These are phyloP conservation scores for Metschnikowia hibisci DNA, from an alignment of 805 yeast species.

Conservation along the genomic window DNA sequence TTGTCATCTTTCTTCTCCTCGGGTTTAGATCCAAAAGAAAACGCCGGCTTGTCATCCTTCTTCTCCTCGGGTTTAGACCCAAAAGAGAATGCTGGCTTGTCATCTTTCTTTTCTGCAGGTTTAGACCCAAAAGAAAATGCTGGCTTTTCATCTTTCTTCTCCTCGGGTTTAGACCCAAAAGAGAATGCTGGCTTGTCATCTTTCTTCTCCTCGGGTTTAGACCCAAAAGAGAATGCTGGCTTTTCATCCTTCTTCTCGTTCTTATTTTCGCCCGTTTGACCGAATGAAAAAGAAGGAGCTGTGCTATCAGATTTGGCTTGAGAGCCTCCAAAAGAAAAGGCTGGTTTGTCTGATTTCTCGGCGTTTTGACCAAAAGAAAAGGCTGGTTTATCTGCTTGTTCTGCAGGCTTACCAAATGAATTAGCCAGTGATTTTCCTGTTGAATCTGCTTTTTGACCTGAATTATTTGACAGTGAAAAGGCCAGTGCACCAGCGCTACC, in stretches of 20 bases:
- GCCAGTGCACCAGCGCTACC: background rate
- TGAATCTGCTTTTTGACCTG: too few relatives aligned
- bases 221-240: constrained; percentile 13
- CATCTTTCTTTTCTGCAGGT: background rate
- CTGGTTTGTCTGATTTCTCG: constrained; percentile 7
- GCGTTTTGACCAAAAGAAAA: constrained; percentile 6
- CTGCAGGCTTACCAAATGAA: constrained; percentile 4
- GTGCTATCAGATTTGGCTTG: constrained; percentile 6
- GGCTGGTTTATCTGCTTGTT: constrained; percentile 3
- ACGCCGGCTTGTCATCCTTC: constrained; percentile 8
- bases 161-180: constrained; percentile 23
- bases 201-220: constrained; percentile 16
- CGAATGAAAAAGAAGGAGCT: constrained; percentile 22
- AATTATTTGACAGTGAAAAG: too few relatives aligned
- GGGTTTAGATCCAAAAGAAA: constrained; percentile 26
- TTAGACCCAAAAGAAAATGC: constrained; percentile 23
- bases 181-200: constrained; percentile 15
- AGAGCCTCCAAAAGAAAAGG: constrained; percentile 12
- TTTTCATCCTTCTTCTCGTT: constrained; percentile 17
- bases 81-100: background rate
- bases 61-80: background rate
- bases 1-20: constrained; percentile 17
- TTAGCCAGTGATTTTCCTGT: background rate
- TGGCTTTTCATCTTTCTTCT: constrained; percentile 7
- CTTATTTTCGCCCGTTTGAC: constrained; percentile 13